phyloP scores from a whole-genome alignment of 768 basidiomycete species.

The Paxillus involutus region DNA sequence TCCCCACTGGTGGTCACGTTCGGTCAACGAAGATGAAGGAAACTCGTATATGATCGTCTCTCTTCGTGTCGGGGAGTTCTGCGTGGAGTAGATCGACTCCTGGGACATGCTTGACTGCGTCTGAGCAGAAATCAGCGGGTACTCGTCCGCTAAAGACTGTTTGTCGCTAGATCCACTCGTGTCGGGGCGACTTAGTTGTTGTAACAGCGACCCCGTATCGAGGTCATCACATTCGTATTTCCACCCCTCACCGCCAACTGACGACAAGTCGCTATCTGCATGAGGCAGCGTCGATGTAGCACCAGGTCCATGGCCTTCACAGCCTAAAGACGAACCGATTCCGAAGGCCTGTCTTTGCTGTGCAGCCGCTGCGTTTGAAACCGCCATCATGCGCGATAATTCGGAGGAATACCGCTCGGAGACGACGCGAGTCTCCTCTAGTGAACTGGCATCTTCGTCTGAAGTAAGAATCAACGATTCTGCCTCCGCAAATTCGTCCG shows the following conservation, averaged over 20 bases:
- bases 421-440: not conserved
- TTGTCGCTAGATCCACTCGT: not conserved
- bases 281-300: slow-evolving; percentile 24
- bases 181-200: slow-evolving; percentile 11
- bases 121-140: slow-evolving; percentile 11
- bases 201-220: slow-evolving; percentile 29
- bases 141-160: slow-evolving; percentile 5
- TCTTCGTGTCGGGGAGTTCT: slow-evolving; percentile 11
- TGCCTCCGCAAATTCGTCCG: not conserved
- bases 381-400: slow-evolving; percentile 25
- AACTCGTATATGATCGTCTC: slow-evolving; percentile 9
- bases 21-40: slow-evolving; percentile 3
- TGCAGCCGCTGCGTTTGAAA: slow-evolving; percentile 37
- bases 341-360: slow-evolving; percentile 53
- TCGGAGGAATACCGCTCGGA: slow-evolving; percentile 27
- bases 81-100: slow-evolving; percentile 25
- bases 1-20: slow-evolving; percentile 24
- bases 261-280: slow-evolving; percentile 49
- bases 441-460: slow-evolving; percentile 14
- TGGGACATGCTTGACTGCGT: slow-evolving; percentile 20
- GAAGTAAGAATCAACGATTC: slow-evolving; percentile 15
- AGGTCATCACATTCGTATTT: slow-evolving; percentile 36
- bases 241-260: slow-evolving; percentile 40
- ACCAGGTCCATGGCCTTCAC: slow-evolving; percentile 1
- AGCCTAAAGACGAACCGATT: slow-evolving; percentile 41